Evolutionary conservation across 208 protist genomes (phyloP).

Genomic region (Acanthamoeba royreba): DNA sequence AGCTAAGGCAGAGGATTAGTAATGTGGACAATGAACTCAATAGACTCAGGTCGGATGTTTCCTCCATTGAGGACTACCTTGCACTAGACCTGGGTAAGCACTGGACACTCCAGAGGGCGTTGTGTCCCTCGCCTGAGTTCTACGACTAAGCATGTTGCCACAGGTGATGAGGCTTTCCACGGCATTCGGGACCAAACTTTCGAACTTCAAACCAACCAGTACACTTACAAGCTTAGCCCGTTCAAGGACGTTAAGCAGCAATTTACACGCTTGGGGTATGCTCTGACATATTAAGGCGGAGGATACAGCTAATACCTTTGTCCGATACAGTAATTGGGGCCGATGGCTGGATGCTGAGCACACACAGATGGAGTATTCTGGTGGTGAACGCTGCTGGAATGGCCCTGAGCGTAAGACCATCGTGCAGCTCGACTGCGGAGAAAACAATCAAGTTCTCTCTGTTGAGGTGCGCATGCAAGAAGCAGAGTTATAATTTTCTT

Average conservation of each 20-base stretch:
- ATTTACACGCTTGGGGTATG: slow-evolving; percentile 2
- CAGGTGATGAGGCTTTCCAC: background rate
- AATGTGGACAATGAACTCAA: background rate
- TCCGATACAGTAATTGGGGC: background rate
- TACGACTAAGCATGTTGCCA: background rate
- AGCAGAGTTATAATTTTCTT: background rate
- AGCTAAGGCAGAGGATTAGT: background rate
- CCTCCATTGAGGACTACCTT: background rate
- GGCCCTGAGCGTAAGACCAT: slow-evolving; percentile 69
- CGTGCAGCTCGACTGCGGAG: slow-evolving; percentile 67
- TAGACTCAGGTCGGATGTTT: background rate
- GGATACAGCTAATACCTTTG: background rate
- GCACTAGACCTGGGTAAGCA: background rate
- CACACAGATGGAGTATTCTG: slow-evolving; percentile 54
- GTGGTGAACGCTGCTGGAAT: slow-evolving; percentile 76
- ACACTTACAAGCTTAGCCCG: slow-evolving; percentile 37
- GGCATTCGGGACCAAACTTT: background rate
- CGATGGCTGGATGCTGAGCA: background rate
- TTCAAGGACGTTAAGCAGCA: slow-evolving; percentile 38
- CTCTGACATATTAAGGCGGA: background rate
- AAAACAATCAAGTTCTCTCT: slow-evolving; percentile 47
- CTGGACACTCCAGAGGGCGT: background rate
- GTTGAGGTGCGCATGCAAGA: background rate
- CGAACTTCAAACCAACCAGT: background rate
- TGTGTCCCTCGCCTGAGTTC: background rate